A percentile compares a stretch with the other conserved stretches of the same genome.
Evolutionary conservation across 2,329 filamentous ascomycete species (phyloP).

Genomic region (Neopestalotiopsis clavispora): DNA sequence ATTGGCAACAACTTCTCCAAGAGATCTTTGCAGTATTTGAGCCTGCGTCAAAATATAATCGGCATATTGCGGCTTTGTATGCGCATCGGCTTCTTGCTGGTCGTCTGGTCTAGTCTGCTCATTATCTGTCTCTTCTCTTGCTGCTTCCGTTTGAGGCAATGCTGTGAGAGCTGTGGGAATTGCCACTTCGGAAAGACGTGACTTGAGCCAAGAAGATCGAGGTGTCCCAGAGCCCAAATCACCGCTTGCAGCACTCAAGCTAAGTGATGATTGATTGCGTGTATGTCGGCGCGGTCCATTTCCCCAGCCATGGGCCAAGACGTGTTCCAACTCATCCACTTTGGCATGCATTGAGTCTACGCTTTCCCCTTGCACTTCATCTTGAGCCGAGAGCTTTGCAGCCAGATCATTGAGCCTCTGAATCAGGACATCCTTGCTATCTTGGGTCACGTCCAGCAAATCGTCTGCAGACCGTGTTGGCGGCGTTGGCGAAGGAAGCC

Average conservation of each 20-base stretch:
- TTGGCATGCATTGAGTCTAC: constrained; percentile 44
- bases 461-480: constrained; percentile 25
- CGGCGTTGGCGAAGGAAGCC: constrained; percentile 25
- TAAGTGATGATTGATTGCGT: constrained; percentile 4
- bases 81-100: neutral
- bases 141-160: constrained; percentile 14
- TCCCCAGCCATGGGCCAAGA: constrained; percentile 22
- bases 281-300: constrained; percentile 14
- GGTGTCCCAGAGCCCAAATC: neutral
- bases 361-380: constrained; percentile 32
- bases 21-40: constrained; percentile 53
- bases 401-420: constrained; percentile 39
- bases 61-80: constrained; percentile 32
- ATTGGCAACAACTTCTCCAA: constrained; percentile 54
- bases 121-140: neutral
- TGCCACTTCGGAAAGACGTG: neutral
- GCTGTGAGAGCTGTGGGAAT: neutral
- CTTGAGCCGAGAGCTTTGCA: constrained; percentile 27
- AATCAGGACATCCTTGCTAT: constrained; percentile 52
- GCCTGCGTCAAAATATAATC: constrained; percentile 41
- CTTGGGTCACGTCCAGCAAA: constrained; percentile 34
- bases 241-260: neutral
- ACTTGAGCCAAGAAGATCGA: constrained; percentile 6
- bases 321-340: constrained; percentile 48
- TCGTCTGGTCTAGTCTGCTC: neutral